These are phyloP conservation scores for Pseudognaphalium luteoalbum DNA, from an alignment of 129 eudicot genomes.

Conservation along the genomic window DNA sequence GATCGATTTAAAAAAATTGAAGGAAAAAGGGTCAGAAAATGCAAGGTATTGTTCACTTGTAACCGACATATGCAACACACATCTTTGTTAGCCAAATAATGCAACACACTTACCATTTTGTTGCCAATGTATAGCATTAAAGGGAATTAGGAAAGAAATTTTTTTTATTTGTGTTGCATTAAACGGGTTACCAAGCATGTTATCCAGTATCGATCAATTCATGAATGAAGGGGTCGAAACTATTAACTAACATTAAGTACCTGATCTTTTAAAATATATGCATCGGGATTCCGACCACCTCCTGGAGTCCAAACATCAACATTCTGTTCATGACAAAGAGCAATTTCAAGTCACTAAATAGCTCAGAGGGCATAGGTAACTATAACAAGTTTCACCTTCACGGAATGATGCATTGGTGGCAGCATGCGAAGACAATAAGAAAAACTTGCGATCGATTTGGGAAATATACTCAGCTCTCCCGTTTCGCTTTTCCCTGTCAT, in stretches of 20 bases:
- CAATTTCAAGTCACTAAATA: conserved; percentile 19
- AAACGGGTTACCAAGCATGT: not conserved
- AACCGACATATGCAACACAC: too few relatives aligned
- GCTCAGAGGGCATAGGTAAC: not conserved
- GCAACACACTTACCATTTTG: too few relatives aligned
- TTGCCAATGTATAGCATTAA: too few relatives aligned
- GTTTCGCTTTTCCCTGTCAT: conserved; percentile 75
- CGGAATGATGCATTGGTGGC: conserved; percentile 44
- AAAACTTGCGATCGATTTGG: conserved; percentile 63
- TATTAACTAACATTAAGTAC: conserved; percentile 31
- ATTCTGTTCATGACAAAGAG: conserved; percentile 41
- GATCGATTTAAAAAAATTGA: too few relatives aligned
- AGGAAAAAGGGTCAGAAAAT: too few relatives aligned
- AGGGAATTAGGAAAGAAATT: too few relatives aligned
- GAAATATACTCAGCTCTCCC: conserved; percentile 91
- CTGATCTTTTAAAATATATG: conserved; percentile 82
- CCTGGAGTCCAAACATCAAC: conserved; percentile 81
- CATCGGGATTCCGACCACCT: conserved; percentile 70
- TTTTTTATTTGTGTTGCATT: too few relatives aligned
- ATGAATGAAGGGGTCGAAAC: too few relatives aligned
- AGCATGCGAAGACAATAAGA: conserved; percentile 93
- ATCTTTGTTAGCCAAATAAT: too few relatives aligned
- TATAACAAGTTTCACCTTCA: conserved; percentile 39
- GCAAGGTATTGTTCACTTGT: too few relatives aligned
- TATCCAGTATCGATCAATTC: not conserved